phyloP scores from a whole-genome alignment of 805 yeast species.

The Kazachstania taianensis region DNA sequence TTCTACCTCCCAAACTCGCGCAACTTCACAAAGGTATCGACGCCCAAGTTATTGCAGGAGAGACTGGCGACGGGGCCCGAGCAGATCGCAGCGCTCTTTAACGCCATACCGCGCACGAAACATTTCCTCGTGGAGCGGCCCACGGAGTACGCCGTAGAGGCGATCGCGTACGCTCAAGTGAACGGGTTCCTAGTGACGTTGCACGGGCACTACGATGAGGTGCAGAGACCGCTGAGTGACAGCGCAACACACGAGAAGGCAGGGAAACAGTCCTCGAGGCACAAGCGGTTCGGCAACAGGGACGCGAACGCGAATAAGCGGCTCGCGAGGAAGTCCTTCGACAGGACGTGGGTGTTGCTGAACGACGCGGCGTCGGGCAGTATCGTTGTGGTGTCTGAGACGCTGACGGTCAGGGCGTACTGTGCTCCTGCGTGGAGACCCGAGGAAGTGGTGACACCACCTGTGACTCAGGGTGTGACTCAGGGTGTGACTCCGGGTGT shows the following conservation, averaged over 20 bases:
- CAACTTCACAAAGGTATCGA: constrained; percentile 56
- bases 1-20: constrained; percentile 69
- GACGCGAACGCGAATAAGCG: constrained; percentile 25
- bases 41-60: constrained; percentile 43
- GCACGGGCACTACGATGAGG: constrained; percentile 84
- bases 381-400: constrained; percentile 75
- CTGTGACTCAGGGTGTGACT: neutral
- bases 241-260: constrained; percentile 16
- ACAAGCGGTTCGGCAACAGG: constrained; percentile 23
- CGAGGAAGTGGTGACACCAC: constrained; percentile 1
- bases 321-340: constrained; percentile 65
- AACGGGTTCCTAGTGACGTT: constrained; percentile 68
- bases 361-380: constrained; percentile 37
- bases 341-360: constrained; percentile 70
- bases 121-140: constrained; percentile 63
- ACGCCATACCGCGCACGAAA: constrained; percentile 64
- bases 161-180: constrained; percentile 60
- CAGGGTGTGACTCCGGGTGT: neutral
- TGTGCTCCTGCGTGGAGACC: constrained; percentile 50
- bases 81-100: constrained; percentile 50
- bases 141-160: constrained; percentile 62
- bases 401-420: constrained; percentile 56
- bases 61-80: constrained; percentile 64
- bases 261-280: constrained; percentile 13
- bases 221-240: constrained; percentile 41